Conservation (phyloP, 306 rosid genomes). For the Ormosia emarginata region DNA sequence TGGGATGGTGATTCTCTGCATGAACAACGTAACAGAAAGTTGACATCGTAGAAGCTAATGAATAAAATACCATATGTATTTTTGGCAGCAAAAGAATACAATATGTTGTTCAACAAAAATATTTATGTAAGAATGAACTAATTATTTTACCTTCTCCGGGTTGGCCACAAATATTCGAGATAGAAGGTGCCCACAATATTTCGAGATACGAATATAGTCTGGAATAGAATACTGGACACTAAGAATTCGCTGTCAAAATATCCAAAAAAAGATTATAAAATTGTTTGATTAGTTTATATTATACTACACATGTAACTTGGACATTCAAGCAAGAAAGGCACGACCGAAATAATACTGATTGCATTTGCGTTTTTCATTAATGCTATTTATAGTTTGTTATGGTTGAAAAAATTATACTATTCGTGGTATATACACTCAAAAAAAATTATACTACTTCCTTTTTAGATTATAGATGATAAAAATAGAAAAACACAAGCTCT, state of each 20-base stretch:
- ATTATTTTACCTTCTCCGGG: slow-evolving; percentile 67
- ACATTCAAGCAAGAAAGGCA: background rate
- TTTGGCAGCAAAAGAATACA: too few relatives aligned
- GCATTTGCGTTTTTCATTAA: too few relatives aligned
- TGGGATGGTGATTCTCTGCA: slow-evolving; percentile 85
- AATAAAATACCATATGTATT: background rate
- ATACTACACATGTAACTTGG: background rate
- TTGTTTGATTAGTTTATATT: background rate
- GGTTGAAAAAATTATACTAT: too few relatives aligned
- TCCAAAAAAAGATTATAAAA: slow-evolving; percentile 11
- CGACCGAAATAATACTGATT: too few relatives aligned
- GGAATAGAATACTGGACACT: slow-evolving; percentile 88
- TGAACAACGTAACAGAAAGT: background rate
- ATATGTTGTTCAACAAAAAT: background rate
- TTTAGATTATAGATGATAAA: too few relatives aligned
- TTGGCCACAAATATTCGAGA: slow-evolving; percentile 81
- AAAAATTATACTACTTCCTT: too few relatives aligned
- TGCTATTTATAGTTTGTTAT: too few relatives aligned
- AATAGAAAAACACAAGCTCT: too few relatives aligned
- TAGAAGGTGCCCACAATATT: slow-evolving; percentile 81
- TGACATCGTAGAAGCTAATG: background rate
- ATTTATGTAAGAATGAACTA: background rate
- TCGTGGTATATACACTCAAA: too few relatives aligned
- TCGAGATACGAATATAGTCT: slow-evolving; percentile 67
- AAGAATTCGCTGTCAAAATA: slow-evolving; percentile 76